Percentiles rank a stretch among this genome's conserved stretches.
Evolutionary conservation across 352 stramenopile species (phyloP).

Genomic region (Phytophthora agathidicida): DNA sequence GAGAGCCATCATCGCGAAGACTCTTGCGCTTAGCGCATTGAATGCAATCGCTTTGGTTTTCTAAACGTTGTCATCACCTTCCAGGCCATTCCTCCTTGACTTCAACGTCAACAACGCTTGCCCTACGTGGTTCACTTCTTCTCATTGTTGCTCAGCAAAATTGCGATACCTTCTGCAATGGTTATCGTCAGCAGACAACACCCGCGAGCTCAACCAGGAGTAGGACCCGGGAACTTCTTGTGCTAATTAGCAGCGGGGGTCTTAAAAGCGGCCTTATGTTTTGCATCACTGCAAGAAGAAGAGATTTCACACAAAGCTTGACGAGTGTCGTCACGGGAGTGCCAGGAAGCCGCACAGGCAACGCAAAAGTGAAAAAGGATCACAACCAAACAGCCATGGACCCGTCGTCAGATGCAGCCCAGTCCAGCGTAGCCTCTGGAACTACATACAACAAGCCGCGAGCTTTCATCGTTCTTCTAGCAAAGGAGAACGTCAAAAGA

Average conservation of each 20-base stretch:
- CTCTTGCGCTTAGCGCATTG: conserved; percentile 4
- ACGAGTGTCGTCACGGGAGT: conserved; percentile 6
- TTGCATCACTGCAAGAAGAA: conserved; percentile 46
- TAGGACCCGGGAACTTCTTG: conserved; percentile 20
- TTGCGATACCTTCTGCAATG: conserved; percentile 60
- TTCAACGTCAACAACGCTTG: not conserved
- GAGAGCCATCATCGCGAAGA: conserved; percentile 36
- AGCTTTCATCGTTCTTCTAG: conserved; percentile 28
- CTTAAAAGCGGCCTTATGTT: conserved; percentile 51
- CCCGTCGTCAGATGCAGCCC: not conserved
- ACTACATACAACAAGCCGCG: conserved; percentile 4
- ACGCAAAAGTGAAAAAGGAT: conserved; percentile 15
- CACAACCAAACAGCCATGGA: conserved; percentile 20
- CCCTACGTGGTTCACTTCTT: conserved; percentile 15
- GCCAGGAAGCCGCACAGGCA: conserved; percentile 7
- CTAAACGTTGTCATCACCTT: conserved; percentile 40
- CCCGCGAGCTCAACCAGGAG: conserved; percentile 37
- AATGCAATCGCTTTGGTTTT: conserved; percentile 22
- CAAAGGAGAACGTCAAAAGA: conserved; percentile 15
- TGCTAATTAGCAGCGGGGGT: conserved; percentile 16
- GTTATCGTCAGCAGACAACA: conserved; percentile 43
- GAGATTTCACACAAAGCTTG: not conserved
- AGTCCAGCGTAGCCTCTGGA: conserved; percentile 7
- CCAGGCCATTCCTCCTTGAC: conserved; percentile 11
- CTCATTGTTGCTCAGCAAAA: conserved; percentile 39